phyloP scores from a whole-genome alignment of 2,329 filamentous ascomycete species.

The Capronia americana region DNA sequence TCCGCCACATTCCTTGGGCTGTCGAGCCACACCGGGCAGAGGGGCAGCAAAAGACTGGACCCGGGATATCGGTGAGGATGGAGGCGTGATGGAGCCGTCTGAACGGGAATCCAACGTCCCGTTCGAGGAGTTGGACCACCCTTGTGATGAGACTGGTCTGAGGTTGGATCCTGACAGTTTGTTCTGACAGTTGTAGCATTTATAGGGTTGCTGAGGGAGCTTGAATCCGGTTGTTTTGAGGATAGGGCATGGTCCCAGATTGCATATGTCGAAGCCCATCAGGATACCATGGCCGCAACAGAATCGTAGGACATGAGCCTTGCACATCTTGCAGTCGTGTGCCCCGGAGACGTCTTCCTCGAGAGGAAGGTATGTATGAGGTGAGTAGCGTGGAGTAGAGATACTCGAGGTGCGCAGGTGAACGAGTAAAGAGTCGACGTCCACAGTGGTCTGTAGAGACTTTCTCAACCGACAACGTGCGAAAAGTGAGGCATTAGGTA shows the following conservation, averaged over 20 bases:
- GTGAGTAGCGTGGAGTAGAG: constrained; percentile 18
- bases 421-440: constrained; percentile 14
- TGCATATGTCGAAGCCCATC: constrained; percentile 39
- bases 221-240: constrained; percentile 37
- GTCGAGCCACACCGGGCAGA: constrained; percentile 35
- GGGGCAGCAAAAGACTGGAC: constrained; percentile 28
- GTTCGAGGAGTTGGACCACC: constrained; percentile 31
- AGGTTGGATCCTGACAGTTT: constrained; percentile 24
- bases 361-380: neutral
- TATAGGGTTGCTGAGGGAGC: constrained; percentile 40
- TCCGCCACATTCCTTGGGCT: constrained; percentile 33
- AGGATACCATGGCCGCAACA: constrained; percentile 39
- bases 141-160: constrained; percentile 27
- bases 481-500: constrained; percentile 14
- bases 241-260: constrained; percentile 34
- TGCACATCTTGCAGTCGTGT: constrained; percentile 35
- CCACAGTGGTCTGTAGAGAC: constrained; percentile 16
- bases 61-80: constrained; percentile 32
- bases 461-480: constrained; percentile 14
- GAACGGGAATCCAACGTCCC: constrained; percentile 36
- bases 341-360: neutral
- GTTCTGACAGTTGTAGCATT: constrained; percentile 41
- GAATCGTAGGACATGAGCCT: constrained; percentile 40
- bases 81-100: constrained; percentile 22
- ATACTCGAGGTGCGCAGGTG: constrained; percentile 14